Evolutionary conservation across 805 yeast species (phyloP).

Genomic region (Alloascoidea hylecoeti): DNA sequence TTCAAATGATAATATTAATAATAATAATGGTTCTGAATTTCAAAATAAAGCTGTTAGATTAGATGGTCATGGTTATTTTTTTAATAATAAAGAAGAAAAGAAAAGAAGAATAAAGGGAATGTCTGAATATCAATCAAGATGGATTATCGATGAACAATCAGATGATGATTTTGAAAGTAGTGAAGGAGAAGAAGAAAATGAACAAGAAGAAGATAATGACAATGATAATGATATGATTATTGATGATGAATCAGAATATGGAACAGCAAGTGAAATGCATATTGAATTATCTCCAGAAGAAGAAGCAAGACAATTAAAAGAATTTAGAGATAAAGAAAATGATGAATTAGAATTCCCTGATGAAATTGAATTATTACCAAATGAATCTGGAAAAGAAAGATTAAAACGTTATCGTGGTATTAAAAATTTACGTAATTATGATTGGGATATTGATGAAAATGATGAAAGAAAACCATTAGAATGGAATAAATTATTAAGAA

Average conservation of each 20-base stretch:
- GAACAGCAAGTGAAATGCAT: conserved; percentile 34
- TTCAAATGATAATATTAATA: conserved; percentile 7
- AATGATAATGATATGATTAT: conserved; percentile 15
- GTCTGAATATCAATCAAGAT: conserved; percentile 63
- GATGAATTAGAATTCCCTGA: conserved; percentile 94
- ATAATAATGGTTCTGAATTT: conserved; percentile 12
- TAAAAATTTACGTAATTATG: conserved; percentile 62
- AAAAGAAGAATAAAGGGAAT: conserved; percentile 51
- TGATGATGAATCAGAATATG: conserved; percentile 4
- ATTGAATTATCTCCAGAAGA: conserved; percentile 72
- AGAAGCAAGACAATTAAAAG: conserved; percentile 62
- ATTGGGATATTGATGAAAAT: conserved; percentile 79
- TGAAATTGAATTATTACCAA: conserved; percentile 76
- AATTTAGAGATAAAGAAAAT: conserved; percentile 52
- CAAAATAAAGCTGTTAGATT: conserved; percentile 31
- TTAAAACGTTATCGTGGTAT: conserved; percentile 76
- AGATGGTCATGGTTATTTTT: conserved; percentile 41
- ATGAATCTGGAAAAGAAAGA: conserved; percentile 61
- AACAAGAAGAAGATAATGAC: conserved; percentile 10
- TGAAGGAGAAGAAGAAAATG: conserved; percentile 15
- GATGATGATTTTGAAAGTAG: conserved; percentile 19
- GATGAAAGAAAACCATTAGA: conserved; percentile 66
- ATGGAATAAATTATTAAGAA: conserved; percentile 63
- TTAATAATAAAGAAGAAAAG: conserved; percentile 14
- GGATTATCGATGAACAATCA: conserved; percentile 39